Conservation (phyloP, 1,284 basidiomycete genomes). For the Apiotrichum siamense region DNA sequence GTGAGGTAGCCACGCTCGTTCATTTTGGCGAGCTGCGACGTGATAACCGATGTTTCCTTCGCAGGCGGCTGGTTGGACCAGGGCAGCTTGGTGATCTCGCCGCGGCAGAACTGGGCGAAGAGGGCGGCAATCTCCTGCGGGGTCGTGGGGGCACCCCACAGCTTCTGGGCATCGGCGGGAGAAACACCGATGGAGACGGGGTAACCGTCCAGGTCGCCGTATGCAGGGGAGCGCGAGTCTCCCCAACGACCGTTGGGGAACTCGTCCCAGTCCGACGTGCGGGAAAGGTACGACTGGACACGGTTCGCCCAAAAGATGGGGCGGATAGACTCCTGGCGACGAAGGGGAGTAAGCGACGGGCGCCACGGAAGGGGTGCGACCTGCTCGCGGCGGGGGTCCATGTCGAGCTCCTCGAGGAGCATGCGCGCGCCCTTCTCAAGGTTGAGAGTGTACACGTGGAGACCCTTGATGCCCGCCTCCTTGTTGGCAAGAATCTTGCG, state of each 20-base stretch:
- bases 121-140: conserved; percentile 57
- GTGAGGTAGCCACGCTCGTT: conserved; percentile 90
- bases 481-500: conserved; percentile 64
- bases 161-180: conserved; percentile 60
- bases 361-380: conserved; percentile 89
- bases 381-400: conserved; percentile 77
- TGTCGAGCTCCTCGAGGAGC: conserved; percentile 78
- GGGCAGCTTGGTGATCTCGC: conserved; percentile 68
- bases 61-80: conserved; percentile 92
- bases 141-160: conserved; percentile 79
- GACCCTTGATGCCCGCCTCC: conserved; percentile 70
- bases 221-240: conserved; percentile 87
- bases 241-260: conserved; percentile 99
- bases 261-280: conserved; percentile 95
- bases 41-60: conserved; percentile 78
- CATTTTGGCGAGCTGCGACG: conserved; percentile 70
- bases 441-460: conserved; percentile 99
- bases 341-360: conserved; percentile 82
- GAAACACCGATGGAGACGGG: conserved; percentile 75
- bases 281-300: conserved; percentile 80
- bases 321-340: conserved; percentile 80
- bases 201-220: conserved; percentile 94
- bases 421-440: conserved; percentile 91
- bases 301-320: conserved; percentile 88
- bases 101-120: conserved; percentile 74